These are phyloP conservation scores for Pseudocohnilembus persalinus DNA, from an alignment of 169 alveolate genomes.

Conservation along the genomic window DNA sequence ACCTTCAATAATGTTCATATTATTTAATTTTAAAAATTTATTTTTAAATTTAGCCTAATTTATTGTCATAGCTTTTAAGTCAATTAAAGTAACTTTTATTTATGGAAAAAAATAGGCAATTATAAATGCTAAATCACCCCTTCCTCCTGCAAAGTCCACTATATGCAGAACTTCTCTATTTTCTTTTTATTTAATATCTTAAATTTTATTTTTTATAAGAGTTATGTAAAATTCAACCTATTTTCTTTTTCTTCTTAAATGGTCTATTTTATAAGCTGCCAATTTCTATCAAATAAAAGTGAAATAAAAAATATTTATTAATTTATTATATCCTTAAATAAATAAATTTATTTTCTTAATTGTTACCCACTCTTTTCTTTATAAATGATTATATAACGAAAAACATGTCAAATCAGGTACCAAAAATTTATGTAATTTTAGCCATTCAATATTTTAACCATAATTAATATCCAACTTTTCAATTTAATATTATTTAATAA, in stretches of 20 bases:
- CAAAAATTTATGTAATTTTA: too few species aligned
- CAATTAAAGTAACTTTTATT: background rate
- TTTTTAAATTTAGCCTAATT: background rate
- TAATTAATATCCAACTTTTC: too few species aligned
- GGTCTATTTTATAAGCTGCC: background rate
- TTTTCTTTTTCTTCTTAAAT: background rate
- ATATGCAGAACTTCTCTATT: background rate
- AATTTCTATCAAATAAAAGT: too few species aligned
- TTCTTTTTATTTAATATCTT: background rate
- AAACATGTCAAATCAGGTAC: too few species aligned
- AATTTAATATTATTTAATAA: too few species aligned
- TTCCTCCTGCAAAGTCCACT: background rate
- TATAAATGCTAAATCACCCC: background rate
- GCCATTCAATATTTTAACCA: too few species aligned
- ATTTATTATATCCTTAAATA: too few species aligned
- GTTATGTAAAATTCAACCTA: background rate
- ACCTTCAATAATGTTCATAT: background rate
- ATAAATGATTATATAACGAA: too few species aligned
- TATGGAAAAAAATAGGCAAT: background rate
- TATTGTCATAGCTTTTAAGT: background rate
- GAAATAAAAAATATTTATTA: too few species aligned
- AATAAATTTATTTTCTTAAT: too few species aligned
- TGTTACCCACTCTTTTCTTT: too few species aligned
- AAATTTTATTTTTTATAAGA: background rate
- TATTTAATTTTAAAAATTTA: too few species aligned